Base-by-base conservation (phyloP, 768 basidiomycete genomes). In the Psilocybe cubensis region DNA sequence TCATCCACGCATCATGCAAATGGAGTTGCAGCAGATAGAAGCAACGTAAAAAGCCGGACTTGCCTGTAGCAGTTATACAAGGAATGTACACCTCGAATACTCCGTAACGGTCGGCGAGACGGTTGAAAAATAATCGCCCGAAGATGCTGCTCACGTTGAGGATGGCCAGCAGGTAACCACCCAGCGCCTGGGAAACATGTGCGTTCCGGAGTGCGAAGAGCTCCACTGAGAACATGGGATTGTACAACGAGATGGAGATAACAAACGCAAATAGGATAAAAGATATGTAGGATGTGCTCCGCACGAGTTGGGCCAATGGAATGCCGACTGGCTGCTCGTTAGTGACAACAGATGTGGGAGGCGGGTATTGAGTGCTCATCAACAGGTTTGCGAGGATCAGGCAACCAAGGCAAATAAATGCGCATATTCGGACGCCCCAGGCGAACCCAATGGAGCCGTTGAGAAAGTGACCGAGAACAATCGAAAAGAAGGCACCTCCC, bases 121-220 rank as follows among this genome's bases (percentile, higher is more conserved):
- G 51, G 38, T 40, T 38, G 10, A 41, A 41, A 38, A 52, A 10
- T 29, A 52, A n/a, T 14, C 51, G 51, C 10, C 51, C 51, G 18
- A 52, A 52, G 6, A 52, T 52, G 18, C 51, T 52, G 31, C 51
- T 52, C 31, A 52, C 11, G 40, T 52, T 52, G 25, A 52, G 29
- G 20, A 52, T 52, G 3, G 51, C 51, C 51, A 52, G 10, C 18
- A 52, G 11, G 5, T 24, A 52, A 4, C 20, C 38, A n/a, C 18
- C 29, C 8, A 35, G 29, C n/a, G 38, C 21, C 31, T 52, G 24
- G 17, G 38, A 41, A 17, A 52, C 29, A 25, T 47, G 24, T 23
- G 45, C 29, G 29, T 29, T 47, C 25, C 45, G 24, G 18, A 47
- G 45, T n/a, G 45, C 45, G 29, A 47, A 47, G 21, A 47, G 45